phyloP scores from a whole-genome alignment of 1,284 basidiomycete species.

The Puccinia polysora region DNA sequence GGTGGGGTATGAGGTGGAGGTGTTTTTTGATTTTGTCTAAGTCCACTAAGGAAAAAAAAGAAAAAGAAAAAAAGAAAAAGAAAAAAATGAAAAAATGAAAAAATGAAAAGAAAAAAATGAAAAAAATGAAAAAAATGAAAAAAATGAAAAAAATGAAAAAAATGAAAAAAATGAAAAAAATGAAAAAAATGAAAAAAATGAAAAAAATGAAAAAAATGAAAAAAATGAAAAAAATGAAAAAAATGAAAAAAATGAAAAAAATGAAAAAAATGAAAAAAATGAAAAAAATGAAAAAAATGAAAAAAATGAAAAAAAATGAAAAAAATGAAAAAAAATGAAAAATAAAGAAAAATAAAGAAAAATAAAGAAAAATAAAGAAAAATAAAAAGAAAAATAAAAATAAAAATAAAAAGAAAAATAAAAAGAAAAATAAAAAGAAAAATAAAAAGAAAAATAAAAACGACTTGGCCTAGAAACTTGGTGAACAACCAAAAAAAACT shows the following conservation, averaged over 20 bases:
- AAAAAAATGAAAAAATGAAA: neutral
- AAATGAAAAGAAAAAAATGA: neutral
- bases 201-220: neutral
- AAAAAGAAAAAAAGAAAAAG: neutral
- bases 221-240: neutral
- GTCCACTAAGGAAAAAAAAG: too few species aligned
- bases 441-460: too few species aligned
- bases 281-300: neutral
- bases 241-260: constrained; percentile 1
- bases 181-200: neutral
- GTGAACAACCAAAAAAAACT: too few species aligned
- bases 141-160: neutral
- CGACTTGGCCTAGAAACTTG: too few species aligned
- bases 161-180: neutral
- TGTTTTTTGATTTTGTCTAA: too few species aligned
- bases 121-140: constrained; percentile 1
- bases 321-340: neutral
- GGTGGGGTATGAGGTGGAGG: too few species aligned
- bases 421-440: neutral
- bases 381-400: neutral
- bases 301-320: neutral
- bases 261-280: neutral
- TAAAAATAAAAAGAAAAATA: neutral
- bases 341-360: neutral
- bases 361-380: neutral